Evolutionary conservation across 345 rosid genomes (phyloP).

Genomic region (Salix dunnii): DNA sequence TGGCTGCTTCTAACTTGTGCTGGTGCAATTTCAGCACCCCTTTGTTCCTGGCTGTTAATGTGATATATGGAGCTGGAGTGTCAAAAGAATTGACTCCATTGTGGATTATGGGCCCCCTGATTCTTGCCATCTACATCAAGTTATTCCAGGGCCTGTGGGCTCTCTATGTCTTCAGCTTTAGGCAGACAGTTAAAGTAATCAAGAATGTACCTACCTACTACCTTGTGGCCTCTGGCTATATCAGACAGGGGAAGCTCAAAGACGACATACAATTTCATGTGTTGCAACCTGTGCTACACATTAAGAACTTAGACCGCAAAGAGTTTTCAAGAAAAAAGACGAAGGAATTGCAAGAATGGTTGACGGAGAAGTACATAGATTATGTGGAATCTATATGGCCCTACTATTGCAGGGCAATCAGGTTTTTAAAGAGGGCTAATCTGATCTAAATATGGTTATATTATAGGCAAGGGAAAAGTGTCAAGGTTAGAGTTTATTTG

Average conservation of each 20-base stretch:
- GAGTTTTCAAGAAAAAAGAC: slow-evolving; percentile 48
- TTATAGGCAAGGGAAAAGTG: neutral
- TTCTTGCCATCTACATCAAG: slow-evolving; percentile 63
- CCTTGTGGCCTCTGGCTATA: slow-evolving; percentile 43
- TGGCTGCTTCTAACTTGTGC: slow-evolving; percentile 15
- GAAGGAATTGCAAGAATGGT: slow-evolving; percentile 56
- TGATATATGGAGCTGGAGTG: slow-evolving; percentile 65
- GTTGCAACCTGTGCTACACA: slow-evolving; percentile 50
- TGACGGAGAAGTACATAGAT: slow-evolving; percentile 68
- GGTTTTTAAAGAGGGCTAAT: slow-evolving; percentile 90
- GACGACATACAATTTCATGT: slow-evolving; percentile 42
- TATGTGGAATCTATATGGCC: slow-evolving; percentile 90
- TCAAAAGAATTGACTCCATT: slow-evolving; percentile 77
- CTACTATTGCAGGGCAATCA: slow-evolving; percentile 85
- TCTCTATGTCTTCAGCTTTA: slow-evolving; percentile 73
- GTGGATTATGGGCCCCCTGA: slow-evolving; percentile 79
- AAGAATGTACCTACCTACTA: slow-evolving; percentile 60
- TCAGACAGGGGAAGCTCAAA: slow-evolving; percentile 60
- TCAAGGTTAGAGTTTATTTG: neutral
- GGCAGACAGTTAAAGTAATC: slow-evolving; percentile 47
- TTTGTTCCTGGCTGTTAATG: slow-evolving; percentile 54
- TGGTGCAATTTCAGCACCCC: slow-evolving; percentile 55
- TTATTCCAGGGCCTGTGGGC: slow-evolving; percentile 57
- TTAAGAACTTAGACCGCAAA: slow-evolving; percentile 65
- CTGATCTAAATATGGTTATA: slow-evolving; percentile 40